Evolutionary conservation across 2,329 filamentous ascomycete species (phyloP), one percentile per base, ranked within the genome.

Genomic region (Diaporthe helianthi): DNA sequence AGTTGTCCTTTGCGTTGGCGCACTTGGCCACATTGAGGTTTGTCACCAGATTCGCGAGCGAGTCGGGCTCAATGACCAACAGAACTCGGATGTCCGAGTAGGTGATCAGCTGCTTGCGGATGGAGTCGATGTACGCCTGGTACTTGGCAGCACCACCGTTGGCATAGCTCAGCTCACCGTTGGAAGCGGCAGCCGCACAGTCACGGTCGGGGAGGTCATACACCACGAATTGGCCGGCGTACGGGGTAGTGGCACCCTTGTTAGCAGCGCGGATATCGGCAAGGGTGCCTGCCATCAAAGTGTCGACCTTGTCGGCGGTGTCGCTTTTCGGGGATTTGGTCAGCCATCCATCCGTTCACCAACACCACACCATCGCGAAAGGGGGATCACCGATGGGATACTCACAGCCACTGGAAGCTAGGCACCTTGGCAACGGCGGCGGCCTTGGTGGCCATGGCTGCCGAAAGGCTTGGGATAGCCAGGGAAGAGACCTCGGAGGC

Each of bases 401-500:
- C 80, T 78, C 74, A 85, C 80, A 84, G 78, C 84, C 83, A 86
- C 78, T 83, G 82, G 76, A 85, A 87, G 60, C 81, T 83, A 31
- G 85, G 84, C 1, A 87, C 83, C 70, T 85, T 80, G 67, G 84
- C 85, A 44, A 85, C 85, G 58, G 81, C 82, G 24, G 82, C 81
- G 7, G 85, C 84, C 71, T 83, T 84, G 22, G 86, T 84, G 17
- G 83, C 84, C 76, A 86, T 79, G 29, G 86, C 81, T 5, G 85
- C 83, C 12, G 86, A 86, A 70, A 93, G 79, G 19, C 86, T 87
- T 10, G 90, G 90, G 24, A 92, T 85, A 9, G 90, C 90, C 22
- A 84, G 79, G 44, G 76, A 83, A 67, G 82, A 81, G 68, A 88
- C 81, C 76, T 88, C 85, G 22, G 83, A 84, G n/a, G 83, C 80